Percentiles rank a stretch among this genome's conserved stretches.
These are phyloP conservation scores for Hypoxylon sp. DNA, from an alignment of 2,329 filamentous ascomycete species.

Conservation along the genomic window DNA sequence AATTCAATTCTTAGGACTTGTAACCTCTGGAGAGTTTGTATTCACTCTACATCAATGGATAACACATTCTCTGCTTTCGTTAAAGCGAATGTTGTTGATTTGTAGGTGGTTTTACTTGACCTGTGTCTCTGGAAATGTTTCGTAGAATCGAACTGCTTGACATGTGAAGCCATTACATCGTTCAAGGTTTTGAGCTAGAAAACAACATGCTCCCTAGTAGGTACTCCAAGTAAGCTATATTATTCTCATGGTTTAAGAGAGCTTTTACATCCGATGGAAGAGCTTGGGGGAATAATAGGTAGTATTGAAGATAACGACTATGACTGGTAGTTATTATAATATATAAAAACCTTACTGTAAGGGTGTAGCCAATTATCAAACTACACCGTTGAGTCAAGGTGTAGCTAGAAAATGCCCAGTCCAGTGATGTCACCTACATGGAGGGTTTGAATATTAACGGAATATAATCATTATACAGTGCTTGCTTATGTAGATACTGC, in stretches of 20 bases:
- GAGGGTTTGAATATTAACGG: neutral
- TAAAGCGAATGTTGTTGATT: neutral
- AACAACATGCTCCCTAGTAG: neutral
- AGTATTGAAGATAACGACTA: neutral
- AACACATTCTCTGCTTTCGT: conserved; percentile 3
- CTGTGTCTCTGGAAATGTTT: neutral
- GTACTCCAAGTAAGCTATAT: neutral
- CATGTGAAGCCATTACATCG: neutral
- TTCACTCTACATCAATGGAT: conserved; percentile 5
- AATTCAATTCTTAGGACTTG: conserved; percentile 11
- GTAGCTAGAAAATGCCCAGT: neutral
- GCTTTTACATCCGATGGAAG: neutral
- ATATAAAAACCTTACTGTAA: neutral
- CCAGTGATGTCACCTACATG: neutral
- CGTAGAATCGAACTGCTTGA: neutral
- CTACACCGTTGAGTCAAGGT: neutral
- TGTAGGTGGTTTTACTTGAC: neutral
- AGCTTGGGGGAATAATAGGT: neutral
- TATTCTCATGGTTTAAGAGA: neutral
- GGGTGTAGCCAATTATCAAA: neutral
- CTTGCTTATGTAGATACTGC: neutral
- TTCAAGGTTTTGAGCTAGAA: neutral
- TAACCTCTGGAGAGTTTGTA: conserved; percentile 10
- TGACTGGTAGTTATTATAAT: neutral
- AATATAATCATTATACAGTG: too few species aligned